Conservation (phyloP, 495 filamentous ascomycete species). For the Margaritispora aquatica region DNA sequence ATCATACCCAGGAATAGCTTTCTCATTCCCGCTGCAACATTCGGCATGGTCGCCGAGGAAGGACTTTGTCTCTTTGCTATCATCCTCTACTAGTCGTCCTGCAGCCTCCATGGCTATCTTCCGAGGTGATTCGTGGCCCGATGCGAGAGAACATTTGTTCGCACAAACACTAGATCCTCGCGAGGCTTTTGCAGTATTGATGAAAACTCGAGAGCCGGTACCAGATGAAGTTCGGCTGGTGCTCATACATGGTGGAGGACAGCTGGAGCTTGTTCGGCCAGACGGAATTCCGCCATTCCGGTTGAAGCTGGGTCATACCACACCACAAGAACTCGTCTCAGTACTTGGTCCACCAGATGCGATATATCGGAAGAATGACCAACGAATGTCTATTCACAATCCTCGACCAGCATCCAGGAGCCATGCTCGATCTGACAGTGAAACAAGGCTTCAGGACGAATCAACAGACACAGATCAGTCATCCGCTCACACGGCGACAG, state of each 20-base stretch:
- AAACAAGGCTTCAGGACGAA: slow-evolving; percentile 39
- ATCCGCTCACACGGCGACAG: slow-evolving; percentile 66
- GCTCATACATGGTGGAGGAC: slow-evolving; percentile 65
- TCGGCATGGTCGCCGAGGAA: slow-evolving; percentile 74
- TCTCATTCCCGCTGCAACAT: slow-evolving; percentile 74
- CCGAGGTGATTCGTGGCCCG: slow-evolving; percentile 81
- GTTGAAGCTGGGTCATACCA: slow-evolving; percentile 73
- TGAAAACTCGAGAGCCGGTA: slow-evolving; percentile 57
- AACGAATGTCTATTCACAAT: slow-evolving; percentile 83
- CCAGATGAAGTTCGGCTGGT: slow-evolving; percentile 79
- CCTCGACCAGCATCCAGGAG: slow-evolving; percentile 28
- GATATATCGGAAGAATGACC: slow-evolving; percentile 89
- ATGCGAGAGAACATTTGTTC: slow-evolving; percentile 69
- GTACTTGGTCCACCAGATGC: slow-evolving; percentile 93
- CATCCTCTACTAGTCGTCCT: slow-evolving; percentile 64
- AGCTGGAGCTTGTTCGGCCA: slow-evolving; percentile 66
- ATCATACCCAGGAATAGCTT: slow-evolving; percentile 90
- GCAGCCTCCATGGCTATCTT: slow-evolving; percentile 85
- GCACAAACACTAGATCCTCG: slow-evolving; percentile 64
- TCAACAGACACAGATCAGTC: slow-evolving; percentile 79
- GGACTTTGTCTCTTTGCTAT: slow-evolving; percentile 81
- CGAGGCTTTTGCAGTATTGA: slow-evolving; percentile 36
- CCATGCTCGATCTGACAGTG: slow-evolving; percentile 39
- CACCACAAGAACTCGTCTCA: slow-evolving; percentile 80
- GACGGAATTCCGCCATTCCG: slow-evolving; percentile 40